Percentiles rank a stretch among this genome's conserved stretches.
phyloP scores from a whole-genome alignment of 2,329 filamentous ascomycete genomes.

The Aspergillus novofumigatus region DNA sequence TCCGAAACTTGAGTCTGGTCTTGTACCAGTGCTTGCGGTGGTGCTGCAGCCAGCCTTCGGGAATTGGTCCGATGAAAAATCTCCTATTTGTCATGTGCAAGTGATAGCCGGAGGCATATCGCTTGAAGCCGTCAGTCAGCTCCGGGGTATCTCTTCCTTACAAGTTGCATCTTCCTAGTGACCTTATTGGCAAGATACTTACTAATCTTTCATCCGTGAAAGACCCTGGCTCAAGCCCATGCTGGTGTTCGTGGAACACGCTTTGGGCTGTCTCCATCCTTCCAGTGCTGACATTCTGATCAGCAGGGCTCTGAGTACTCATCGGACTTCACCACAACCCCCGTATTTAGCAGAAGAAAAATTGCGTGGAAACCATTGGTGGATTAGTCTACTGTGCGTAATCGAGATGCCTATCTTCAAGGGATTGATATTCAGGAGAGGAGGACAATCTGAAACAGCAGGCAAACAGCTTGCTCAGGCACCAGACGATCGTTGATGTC shows the following conservation, averaged over 20 bases:
- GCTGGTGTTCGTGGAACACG: conserved; percentile 21
- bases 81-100: conserved; percentile 58
- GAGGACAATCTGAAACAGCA: not conserved
- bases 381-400: not conserved
- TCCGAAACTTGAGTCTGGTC: conserved; percentile 38
- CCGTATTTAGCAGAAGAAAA: conserved; percentile 2
- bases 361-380: not conserved
- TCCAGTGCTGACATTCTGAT: conserved; percentile 15
- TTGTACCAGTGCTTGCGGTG: conserved; percentile 62
- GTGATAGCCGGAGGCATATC: conserved; percentile 59
- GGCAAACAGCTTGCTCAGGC: conserved; percentile 1
- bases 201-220: conserved; percentile 54
- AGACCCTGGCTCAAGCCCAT: conserved; percentile 45
- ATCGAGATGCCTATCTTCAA: not conserved
- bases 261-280: conserved; percentile 17
- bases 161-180: not conserved
- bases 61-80: conserved; percentile 63
- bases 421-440: not conserved
- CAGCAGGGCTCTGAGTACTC: conserved; percentile 19
- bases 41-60: conserved; percentile 60
- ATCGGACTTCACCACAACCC: conserved; percentile 17
- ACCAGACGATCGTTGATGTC: conserved; percentile 9
- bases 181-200: conserved; percentile 11
- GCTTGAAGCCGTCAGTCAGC: conserved; percentile 30
- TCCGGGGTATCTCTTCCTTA: not conserved